These are phyloP conservation scores for Escovopsis sp. DNA, from an alignment of 2,329 filamentous ascomycete species.

Conservation along the genomic window DNA sequence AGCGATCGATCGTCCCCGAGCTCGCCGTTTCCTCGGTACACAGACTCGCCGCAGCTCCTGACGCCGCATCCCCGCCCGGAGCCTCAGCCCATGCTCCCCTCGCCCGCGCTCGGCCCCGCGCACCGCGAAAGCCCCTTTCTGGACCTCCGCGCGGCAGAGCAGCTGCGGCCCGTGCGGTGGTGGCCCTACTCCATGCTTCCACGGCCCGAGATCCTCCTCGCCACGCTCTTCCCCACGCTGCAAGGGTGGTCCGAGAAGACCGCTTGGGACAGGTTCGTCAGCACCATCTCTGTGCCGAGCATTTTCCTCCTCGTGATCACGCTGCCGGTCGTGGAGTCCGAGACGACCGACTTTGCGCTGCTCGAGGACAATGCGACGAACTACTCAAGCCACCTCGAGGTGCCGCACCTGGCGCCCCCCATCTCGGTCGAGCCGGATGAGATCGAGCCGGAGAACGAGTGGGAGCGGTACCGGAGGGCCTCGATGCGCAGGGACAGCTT, in stretches of 20 bases:
- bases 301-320: slow-evolving; percentile 85
- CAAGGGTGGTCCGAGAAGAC: slow-evolving; percentile 67
- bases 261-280: slow-evolving; percentile 72
- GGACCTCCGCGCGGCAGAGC: slow-evolving; percentile 22
- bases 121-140: slow-evolving; percentile 34
- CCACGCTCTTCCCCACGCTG: slow-evolving; percentile 76
- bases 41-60: slow-evolving; percentile 38
- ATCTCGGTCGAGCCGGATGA: slow-evolving; percentile 19
- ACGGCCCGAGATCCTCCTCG: slow-evolving; percentile 51
- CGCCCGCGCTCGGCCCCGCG: slow-evolving; percentile 16
- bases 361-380: slow-evolving; percentile 15
- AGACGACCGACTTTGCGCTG: slow-evolving; percentile 31
- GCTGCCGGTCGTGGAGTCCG: slow-evolving; percentile 73
- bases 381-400: slow-evolving; percentile 11
- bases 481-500: slow-evolving; percentile 18
- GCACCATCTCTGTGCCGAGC: slow-evolving; percentile 70
- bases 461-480: slow-evolving; percentile 41
- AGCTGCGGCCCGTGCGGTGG: slow-evolving; percentile 44
- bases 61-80: slow-evolving; percentile 25
- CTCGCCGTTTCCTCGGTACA: slow-evolving; percentile 54
- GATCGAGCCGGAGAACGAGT: slow-evolving; percentile 35
- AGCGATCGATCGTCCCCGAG: slow-evolving; percentile 32
- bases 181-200: slow-evolving; percentile 70
- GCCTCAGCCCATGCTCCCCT: slow-evolving; percentile 38
- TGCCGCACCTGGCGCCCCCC: slow-evolving; percentile 18